Evolutionary conservation across 2,329 filamentous ascomycete species (phyloP).

Genomic region (Phaeophleospora eucalypticola): DNA sequence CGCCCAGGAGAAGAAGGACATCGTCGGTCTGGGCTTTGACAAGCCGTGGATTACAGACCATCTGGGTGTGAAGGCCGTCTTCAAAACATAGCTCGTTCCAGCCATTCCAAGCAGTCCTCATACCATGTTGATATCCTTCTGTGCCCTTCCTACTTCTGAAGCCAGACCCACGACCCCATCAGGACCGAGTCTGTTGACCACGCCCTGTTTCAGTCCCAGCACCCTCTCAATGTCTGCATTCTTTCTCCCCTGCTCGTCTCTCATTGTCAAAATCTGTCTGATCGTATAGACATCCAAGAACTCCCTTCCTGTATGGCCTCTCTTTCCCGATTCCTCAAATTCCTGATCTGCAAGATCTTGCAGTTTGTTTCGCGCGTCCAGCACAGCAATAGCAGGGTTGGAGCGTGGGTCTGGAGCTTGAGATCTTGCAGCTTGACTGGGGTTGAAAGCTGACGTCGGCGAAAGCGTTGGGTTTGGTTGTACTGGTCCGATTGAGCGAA

Average conservation of each 20-base stretch:
- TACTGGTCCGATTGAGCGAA: slow-evolving; percentile 61
- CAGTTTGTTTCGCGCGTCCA: slow-evolving; percentile 50
- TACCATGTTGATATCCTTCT: slow-evolving; percentile 30
- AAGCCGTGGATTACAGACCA: slow-evolving; percentile 51
- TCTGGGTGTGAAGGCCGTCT: slow-evolving; percentile 40
- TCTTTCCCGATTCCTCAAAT: slow-evolving; percentile 42
- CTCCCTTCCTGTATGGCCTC: slow-evolving; percentile 39
- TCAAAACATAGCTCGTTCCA: slow-evolving; percentile 4
- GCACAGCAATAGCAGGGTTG: slow-evolving; percentile 54
- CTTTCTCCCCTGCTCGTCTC: slow-evolving; percentile 29
- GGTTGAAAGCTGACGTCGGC: slow-evolving; percentile 49
- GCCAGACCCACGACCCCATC: slow-evolving; percentile 30
- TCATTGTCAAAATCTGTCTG: slow-evolving; percentile 32
- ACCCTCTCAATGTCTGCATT: slow-evolving; percentile 31
- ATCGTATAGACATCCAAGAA: slow-evolving; percentile 45
- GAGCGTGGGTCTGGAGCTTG: slow-evolving; percentile 34
- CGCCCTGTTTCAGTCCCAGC: slow-evolving; percentile 33
- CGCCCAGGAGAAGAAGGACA: slow-evolving; percentile 29
- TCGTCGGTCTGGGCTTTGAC: slow-evolving; percentile 36
- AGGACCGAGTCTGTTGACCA: slow-evolving; percentile 30
- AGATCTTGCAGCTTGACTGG: slow-evolving; percentile 30
- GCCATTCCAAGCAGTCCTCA: no score
- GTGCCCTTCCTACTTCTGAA: slow-evolving; percentile 28
- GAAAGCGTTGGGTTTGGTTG: slow-evolving; percentile 55
- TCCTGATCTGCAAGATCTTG: slow-evolving; percentile 53